Percentiles rank a stretch among this genome's conserved stretches.
These are phyloP conservation scores for Aureobasidium melanogenum DNA, from an alignment of 2,329 filamentous ascomycete genomes.

Conservation along the genomic window DNA sequence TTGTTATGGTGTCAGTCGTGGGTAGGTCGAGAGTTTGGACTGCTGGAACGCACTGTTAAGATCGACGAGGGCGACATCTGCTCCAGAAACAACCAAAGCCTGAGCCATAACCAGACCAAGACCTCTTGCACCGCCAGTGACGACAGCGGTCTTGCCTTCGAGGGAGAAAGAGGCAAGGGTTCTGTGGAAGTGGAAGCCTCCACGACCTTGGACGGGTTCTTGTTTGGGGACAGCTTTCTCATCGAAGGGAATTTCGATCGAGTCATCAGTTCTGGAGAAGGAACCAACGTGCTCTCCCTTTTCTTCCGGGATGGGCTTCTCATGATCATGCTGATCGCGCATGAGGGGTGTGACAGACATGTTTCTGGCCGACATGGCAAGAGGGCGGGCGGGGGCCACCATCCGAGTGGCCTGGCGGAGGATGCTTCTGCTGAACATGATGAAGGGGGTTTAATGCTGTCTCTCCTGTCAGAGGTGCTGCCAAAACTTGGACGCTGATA, in stretches of 20 bases:
- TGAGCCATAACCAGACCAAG: constrained; percentile 89
- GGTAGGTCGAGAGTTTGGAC: not conserved
- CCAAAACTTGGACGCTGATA: no score
- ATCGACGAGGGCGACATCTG: constrained; percentile 85
- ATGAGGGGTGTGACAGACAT: constrained; percentile 6
- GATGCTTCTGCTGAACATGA: constrained; percentile 25
- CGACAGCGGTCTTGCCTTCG: constrained; percentile 70
- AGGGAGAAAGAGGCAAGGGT: constrained; percentile 81
- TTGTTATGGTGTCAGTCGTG: not conserved
- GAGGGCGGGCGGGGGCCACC: constrained; percentile 14
- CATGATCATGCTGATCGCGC: constrained; percentile 11
- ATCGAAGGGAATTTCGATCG: constrained; percentile 67
- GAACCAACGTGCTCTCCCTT: constrained; percentile 48
- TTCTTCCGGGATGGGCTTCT: constrained; percentile 19
- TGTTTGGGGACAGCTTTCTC: constrained; percentile 69
- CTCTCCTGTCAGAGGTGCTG: not conserved
- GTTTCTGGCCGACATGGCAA: constrained; percentile 5
- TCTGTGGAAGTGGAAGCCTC: constrained; percentile 73
- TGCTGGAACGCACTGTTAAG: constrained; percentile 62
- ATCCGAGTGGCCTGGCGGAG: constrained; percentile 26
- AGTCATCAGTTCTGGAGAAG: constrained; percentile 72
- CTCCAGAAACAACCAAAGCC: constrained; percentile 78
- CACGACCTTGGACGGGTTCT: constrained; percentile 62
- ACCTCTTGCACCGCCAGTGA: constrained; percentile 85
- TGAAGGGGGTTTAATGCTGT: not conserved